Conservation (phyloP, 768 basidiomycete species). For the Pulveroboletus sp. region DNA sequence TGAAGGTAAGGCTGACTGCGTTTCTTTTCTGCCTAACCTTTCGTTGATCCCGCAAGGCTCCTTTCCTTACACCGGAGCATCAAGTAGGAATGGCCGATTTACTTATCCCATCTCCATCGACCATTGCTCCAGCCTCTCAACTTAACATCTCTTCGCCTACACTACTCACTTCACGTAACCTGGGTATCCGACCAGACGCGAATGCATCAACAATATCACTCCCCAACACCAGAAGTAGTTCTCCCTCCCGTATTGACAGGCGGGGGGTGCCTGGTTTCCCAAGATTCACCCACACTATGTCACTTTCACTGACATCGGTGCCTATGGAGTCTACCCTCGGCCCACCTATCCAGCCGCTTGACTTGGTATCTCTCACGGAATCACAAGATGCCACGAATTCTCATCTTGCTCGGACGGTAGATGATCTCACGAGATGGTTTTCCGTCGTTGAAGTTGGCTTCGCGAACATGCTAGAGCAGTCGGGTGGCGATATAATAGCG, state of each 20-base stretch:
- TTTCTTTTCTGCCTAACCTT: not conserved
- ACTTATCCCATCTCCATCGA: constrained; percentile 69
- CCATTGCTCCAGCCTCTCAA: constrained; percentile 34
- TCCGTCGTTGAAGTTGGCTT: constrained; percentile 69
- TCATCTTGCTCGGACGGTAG: constrained; percentile 69
- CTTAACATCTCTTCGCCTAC: constrained; percentile 36
- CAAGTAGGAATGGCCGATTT: constrained; percentile 64
- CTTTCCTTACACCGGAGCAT: constrained; percentile 64
- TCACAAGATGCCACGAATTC: constrained; percentile 55
- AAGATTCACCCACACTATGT: constrained; percentile 28
- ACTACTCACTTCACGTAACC: constrained; percentile 30
- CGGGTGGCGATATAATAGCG: constrained; percentile 49
- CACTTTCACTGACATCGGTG: constrained; percentile 33
- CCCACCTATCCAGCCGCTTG: constrained; percentile 58
- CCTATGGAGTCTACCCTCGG: constrained; percentile 32
- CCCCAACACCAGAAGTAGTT: constrained; percentile 32
- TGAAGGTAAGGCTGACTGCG: constrained; percentile 47
- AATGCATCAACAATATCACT: constrained; percentile 39
- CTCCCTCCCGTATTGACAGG: constrained; percentile 23
- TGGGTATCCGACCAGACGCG: constrained; percentile 27
- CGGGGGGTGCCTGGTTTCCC: constrained; percentile 19
- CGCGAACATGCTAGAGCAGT: constrained; percentile 54
- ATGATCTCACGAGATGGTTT: constrained; percentile 74
- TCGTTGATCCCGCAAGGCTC: constrained; percentile 41
- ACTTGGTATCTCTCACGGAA: constrained; percentile 54